phyloP scores from a whole-genome alignment of 208 protist species.

The Leptomonas seymouri region DNA sequence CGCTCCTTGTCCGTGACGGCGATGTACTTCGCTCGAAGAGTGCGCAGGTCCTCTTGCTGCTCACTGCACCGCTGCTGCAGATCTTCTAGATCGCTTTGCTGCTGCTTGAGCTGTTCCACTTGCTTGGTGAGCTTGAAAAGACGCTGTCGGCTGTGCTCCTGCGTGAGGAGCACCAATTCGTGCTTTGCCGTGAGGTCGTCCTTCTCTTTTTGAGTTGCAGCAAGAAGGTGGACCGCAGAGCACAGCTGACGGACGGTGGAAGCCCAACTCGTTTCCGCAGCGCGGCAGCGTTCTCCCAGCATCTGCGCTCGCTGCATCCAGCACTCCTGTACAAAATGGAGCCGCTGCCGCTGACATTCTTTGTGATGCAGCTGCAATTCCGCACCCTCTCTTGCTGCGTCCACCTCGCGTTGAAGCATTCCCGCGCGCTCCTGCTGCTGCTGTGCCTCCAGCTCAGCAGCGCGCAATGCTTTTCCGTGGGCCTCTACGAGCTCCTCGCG shows the following conservation, averaged over 20 bases:
- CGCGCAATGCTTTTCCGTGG: constrained; percentile 6
- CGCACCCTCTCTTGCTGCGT: constrained; percentile 1
- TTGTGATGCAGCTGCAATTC: neutral
- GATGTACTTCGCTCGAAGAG: constrained; percentile 25
- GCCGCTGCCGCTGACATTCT: too few relatives aligned
- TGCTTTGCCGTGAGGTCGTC: neutral
- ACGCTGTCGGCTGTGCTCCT: constrained; percentile 22
- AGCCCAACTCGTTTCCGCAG: constrained; percentile 27
- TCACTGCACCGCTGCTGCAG: constrained; percentile 21
- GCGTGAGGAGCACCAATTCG: constrained; percentile 8
- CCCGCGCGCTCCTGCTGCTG: neutral
- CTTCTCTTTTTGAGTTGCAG: neutral
- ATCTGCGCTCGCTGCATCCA: constrained; percentile 14
- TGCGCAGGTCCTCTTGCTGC: constrained; percentile 27
- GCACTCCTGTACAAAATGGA: too few relatives aligned
- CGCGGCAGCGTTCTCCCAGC: constrained; percentile 26
- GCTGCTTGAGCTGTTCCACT: constrained; percentile 18
- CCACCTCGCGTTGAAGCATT: neutral
- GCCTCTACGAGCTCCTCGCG: constrained; percentile 5
- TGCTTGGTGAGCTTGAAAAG: constrained; percentile 20
- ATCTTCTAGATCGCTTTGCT: constrained; percentile 20
- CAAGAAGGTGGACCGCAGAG: neutral
- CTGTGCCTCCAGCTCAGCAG: neutral
- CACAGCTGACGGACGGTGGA: constrained; percentile 17
- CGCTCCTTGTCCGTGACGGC: constrained; percentile 29